These are phyloP conservation scores for Colletotrichum shisoi DNA, from an alignment of 2,329 filamentous ascomycete species.

Conservation along the genomic window DNA sequence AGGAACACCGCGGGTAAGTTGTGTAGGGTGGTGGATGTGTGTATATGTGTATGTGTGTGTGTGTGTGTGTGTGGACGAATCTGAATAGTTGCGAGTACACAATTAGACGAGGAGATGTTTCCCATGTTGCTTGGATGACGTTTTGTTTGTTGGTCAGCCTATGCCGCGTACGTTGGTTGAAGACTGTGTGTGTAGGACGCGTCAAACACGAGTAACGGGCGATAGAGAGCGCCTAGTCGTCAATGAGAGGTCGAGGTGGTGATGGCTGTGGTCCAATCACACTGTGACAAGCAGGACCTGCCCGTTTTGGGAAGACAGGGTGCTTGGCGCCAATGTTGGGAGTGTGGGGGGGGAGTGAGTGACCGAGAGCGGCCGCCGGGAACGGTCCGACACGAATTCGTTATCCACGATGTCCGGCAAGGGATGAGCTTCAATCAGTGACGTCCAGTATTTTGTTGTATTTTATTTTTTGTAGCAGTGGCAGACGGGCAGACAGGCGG, in stretches of 20 bases:
- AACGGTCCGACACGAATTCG: neutral
- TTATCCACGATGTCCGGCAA: neutral
- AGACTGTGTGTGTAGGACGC: neutral
- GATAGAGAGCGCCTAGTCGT: neutral
- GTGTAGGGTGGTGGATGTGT: neutral
- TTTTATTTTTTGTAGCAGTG: too few relatives aligned
- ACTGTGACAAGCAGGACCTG: constrained; percentile 1
- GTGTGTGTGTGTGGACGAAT: neutral
- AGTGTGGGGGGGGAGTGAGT: neutral
- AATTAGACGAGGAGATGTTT: constrained; percentile 1
- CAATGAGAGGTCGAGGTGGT: neutral
- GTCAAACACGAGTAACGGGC: neutral
- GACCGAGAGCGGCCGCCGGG: neutral
- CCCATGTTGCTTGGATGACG: neutral
- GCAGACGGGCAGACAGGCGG: too few relatives aligned
- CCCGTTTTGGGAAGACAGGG: neutral
- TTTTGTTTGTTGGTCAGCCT: neutral
- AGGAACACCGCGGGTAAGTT: constrained; percentile 9
- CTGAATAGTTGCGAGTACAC: constrained; percentile 26
- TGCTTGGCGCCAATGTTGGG: neutral
- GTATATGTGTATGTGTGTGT: too few relatives aligned
- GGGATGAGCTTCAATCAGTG: too few relatives aligned
- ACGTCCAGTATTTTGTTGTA: neutral
- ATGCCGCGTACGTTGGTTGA: neutral
- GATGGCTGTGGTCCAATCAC: constrained; percentile 4